Conservation (phyloP, 2,329 filamentous ascomycete species). For the Scytalidium lignicola region DNA sequence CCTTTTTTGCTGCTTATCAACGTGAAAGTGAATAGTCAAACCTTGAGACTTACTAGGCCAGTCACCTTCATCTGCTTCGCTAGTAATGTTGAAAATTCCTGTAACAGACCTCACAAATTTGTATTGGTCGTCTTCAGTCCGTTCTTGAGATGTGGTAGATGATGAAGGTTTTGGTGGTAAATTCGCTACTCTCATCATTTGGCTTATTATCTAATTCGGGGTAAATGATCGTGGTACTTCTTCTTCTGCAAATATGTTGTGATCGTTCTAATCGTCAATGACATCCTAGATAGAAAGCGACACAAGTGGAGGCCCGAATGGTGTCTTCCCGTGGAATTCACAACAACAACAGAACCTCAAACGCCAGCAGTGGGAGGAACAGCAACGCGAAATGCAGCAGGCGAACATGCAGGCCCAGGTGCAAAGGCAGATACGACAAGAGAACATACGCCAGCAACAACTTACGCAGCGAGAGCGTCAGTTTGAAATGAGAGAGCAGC, state of each 20-base stretch:
- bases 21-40: neutral
- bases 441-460: too few relatives aligned
- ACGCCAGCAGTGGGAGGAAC: too few relatives aligned
- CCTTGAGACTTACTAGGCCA: neutral
- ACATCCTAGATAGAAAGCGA: neutral
- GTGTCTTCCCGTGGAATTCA: neutral
- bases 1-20: neutral
- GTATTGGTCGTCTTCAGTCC: neutral
- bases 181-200: neutral
- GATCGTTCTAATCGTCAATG: neutral
- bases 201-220: neutral
- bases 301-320: neutral
- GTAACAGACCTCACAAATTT: neutral
- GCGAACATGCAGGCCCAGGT: too few relatives aligned
- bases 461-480: too few relatives aligned
- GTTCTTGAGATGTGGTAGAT: neutral
- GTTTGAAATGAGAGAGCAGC: too few relatives aligned
- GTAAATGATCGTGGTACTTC: neutral
- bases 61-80: slow-evolving; percentile 1
- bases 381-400: too few relatives aligned
- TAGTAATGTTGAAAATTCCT: neutral
- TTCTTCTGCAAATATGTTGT: neutral
- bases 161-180: neutral
- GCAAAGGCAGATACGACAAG: too few relatives aligned
- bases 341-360: too few relatives aligned